Percentiles rank a stretch among this genome's conserved stretches.
Evolutionary conservation across 352 stramenopile genomes (phyloP).

Genomic region (Globisporangium viniferum): DNA sequence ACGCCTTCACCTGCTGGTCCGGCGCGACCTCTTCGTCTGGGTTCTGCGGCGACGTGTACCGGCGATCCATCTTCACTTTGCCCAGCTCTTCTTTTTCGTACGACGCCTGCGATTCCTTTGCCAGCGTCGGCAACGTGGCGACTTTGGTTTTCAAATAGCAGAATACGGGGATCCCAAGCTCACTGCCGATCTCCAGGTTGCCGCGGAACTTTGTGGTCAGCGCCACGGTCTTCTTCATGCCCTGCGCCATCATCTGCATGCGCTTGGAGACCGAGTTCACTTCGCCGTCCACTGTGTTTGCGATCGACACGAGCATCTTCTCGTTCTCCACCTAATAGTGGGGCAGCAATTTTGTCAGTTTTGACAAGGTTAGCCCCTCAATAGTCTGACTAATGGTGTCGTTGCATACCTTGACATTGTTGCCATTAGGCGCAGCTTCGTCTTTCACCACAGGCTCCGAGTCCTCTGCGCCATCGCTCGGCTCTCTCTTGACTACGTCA

Average conservation of each 20-base stretch:
- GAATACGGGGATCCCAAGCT: constrained; percentile 68
- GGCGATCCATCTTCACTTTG: constrained; percentile 72
- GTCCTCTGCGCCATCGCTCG: not conserved
- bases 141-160: constrained; percentile 81
- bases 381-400: not conserved
- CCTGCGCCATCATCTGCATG: constrained; percentile 71
- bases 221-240: constrained; percentile 70
- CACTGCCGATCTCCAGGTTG: constrained; percentile 56
- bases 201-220: constrained; percentile 81
- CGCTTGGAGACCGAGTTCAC: constrained; percentile 66
- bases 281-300: constrained; percentile 60
- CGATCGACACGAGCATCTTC: constrained; percentile 84
- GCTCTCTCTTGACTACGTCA: constrained; percentile 22
- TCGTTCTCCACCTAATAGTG: constrained; percentile 58
- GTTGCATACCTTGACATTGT: constrained; percentile 27
- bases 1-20: constrained; percentile 75
- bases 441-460: constrained; percentile 13
- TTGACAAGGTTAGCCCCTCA: not conserved
- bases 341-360: not conserved
- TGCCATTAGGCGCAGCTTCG: constrained; percentile 16
- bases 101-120: constrained; percentile 68
- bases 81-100: constrained; percentile 54
- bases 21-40: constrained; percentile 69
- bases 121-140: constrained; percentile 61
- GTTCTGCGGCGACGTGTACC: constrained; percentile 62